Conservation (phyloP, 495 filamentous ascomycete genomes). For the Penicillium roqueforti region DNA sequence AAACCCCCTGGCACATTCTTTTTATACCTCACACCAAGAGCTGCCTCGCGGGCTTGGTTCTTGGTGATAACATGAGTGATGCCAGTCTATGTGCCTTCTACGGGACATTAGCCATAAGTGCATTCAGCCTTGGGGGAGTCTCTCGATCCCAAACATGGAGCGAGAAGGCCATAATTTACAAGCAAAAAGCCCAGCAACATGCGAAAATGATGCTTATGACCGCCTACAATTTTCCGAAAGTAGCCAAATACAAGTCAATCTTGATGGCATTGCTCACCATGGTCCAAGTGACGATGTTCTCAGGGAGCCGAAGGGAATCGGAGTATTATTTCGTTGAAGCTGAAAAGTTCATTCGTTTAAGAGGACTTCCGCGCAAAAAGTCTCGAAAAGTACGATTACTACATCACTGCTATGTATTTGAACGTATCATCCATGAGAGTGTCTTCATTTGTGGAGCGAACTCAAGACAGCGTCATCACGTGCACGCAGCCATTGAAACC, state of each 20-base stretch:
- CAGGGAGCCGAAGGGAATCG: conserved; percentile 16
- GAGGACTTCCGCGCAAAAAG: conserved; percentile 21
- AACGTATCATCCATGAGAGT: conserved; percentile 30
- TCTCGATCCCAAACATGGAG: conserved; percentile 18
- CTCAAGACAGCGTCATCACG: conserved; percentile 12
- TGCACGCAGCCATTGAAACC: conserved; percentile 15
- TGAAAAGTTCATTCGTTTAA: conserved; percentile 24
- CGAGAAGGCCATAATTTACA: conserved; percentile 15
- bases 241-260: conserved; percentile 28
- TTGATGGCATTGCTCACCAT: conserved; percentile 29
- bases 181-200: conserved; percentile 18
- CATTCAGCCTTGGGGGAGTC: conserved; percentile 19
- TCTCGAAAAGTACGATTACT: conserved; percentile 27
- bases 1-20: conserved; percentile 25
- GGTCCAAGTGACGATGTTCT: conserved; percentile 18
- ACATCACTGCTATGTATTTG: conserved; percentile 30
- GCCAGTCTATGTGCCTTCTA: conserved; percentile 21
- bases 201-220: conserved; percentile 15
- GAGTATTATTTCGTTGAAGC: conserved; percentile 23
- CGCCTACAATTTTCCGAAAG: conserved; percentile 17
- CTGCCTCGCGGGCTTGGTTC: conserved; percentile 20
- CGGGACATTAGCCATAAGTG: conserved; percentile 23
- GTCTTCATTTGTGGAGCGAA: conserved; percentile 20
- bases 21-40: conserved; percentile 24
- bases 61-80: conserved; percentile 20